Base-by-base conservation (phyloP, 345 rosid genomes). In the Hibiscus trionum region DNA sequence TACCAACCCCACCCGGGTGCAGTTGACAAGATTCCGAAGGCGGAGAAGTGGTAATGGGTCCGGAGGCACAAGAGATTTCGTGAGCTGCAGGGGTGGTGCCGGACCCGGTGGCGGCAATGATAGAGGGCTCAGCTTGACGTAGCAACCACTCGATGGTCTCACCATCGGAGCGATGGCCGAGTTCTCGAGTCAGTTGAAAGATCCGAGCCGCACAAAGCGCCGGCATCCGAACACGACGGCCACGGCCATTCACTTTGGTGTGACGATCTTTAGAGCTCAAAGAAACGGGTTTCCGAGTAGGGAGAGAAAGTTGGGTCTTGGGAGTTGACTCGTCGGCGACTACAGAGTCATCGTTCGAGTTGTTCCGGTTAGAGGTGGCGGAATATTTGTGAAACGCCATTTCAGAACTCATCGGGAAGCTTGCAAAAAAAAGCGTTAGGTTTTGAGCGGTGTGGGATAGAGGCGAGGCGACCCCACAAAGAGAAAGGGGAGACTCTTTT, bases 141-240 rank as follows among this genome's bases (percentile, higher is more conserved):
- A 73, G 76, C 35, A 73, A 50, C 76, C 76, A 73, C 52, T 73
- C 76, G 35, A 73, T 73, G 39, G 76, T 73, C 63, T 73, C 70
- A 2, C 76, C 76, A 16, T 73, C 76, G 39, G 70, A 73, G 17
- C 86, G 83, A 77, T 82, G 91, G 78, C 91, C 91, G 26, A 90
- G 96, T 66, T 90, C 93, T 46, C 89, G 83, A 63, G 93, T 90
- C n/a, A 86, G 80, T 83, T 90, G 96, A 58, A 90, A 90, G 74
- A 88, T 85, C 70, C 93, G 73, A 61, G 96, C 90, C 2, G 91
- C 93, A 75, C 88, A 82, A 17, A 90, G 84, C 0, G 88, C 84
- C 1, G 93, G 90, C 86, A 88, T 84, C 72, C 93, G 88, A 7
- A 90, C 88, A 8, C 93, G 83, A 64, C 91, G 87, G 31, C 96